phyloP scores from a whole-genome alignment of 192 early-diverging fungal genomes.

The Backusella tarrabulga region DNA sequence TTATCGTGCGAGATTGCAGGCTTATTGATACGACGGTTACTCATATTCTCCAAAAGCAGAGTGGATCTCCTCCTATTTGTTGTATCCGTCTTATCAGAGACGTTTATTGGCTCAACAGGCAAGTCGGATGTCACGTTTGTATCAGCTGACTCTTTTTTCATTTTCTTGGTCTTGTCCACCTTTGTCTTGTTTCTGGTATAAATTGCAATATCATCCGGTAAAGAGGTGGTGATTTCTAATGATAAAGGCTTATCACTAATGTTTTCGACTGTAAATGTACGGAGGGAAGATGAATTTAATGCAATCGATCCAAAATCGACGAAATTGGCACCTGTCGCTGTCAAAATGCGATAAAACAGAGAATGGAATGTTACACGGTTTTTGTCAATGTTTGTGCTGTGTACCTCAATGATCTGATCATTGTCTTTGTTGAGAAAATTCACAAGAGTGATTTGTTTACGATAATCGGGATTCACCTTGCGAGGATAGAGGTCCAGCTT shows the following conservation, averaged over 20 bases:
- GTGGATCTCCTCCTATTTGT: background rate
- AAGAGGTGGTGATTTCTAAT: constrained; percentile 45
- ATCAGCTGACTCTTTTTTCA: constrained; percentile 28
- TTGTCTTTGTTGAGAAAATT: constrained; percentile 88
- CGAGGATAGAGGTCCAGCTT: constrained; percentile 96
- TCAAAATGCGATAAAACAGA: constrained; percentile 90
- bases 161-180: background rate
- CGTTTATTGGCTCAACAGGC: background rate
- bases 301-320: constrained; percentile 92
- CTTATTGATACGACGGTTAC: constrained; percentile 25
- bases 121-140: background rate
- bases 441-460: constrained; percentile 93
- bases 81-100: background rate
- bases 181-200: constrained; percentile 29
- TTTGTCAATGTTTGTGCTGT: constrained; percentile 93
- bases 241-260: constrained; percentile 59
- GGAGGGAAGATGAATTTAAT: constrained; percentile 74
- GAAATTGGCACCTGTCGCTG: constrained; percentile 86
- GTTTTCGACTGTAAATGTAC: constrained; percentile 84
- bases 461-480: constrained; percentile 96
- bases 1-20: background rate
- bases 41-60: constrained; percentile 40
- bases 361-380: constrained; percentile 97
- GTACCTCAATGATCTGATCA: constrained; percentile 88
- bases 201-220: constrained; percentile 39